A percentile compares a stretch with the other conserved stretches of the same genome.
Conservation (phyloP, 2,329 filamentous ascomycete species). For the Aureobasidium uvarum region DNA sequence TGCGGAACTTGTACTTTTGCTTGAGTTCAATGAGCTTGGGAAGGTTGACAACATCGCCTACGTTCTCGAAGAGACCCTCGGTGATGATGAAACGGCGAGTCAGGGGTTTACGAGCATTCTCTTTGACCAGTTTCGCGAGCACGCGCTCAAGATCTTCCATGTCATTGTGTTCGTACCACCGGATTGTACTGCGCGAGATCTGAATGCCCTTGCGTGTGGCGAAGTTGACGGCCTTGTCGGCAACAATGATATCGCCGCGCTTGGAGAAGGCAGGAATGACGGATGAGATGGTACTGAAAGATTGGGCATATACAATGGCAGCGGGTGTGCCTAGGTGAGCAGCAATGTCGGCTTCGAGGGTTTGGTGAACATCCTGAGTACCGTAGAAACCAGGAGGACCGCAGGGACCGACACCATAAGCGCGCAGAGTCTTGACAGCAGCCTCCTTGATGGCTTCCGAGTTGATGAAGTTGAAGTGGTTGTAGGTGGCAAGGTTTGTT, state of each 20-base stretch:
- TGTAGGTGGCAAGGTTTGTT: slow-evolving; percentile 89
- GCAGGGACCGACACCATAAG: slow-evolving; percentile 94
- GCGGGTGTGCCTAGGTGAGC: slow-evolving; percentile 81
- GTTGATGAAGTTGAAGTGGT: slow-evolving; percentile 95
- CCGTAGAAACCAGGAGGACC: slow-evolving; percentile 98
- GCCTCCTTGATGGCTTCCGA: slow-evolving; percentile 94
- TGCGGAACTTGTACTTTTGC: slow-evolving; percentile 93
- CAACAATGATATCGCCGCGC: slow-evolving; percentile 94
- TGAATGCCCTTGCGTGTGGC: slow-evolving; percentile 92
- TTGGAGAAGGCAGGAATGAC: slow-evolving; percentile 98
- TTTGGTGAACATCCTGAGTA: slow-evolving; percentile 97
- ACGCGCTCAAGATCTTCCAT: slow-evolving; percentile 89
- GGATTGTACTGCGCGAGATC: slow-evolving; percentile 83
- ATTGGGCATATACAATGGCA: slow-evolving; percentile 93
- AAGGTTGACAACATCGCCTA: slow-evolving; percentile 79
- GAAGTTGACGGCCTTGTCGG: slow-evolving; percentile 89
- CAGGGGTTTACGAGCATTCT: slow-evolving; percentile 82
- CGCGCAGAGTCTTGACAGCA: slow-evolving; percentile 87
- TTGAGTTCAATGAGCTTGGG: slow-evolving; percentile 92
- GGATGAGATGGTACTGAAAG: slow-evolving; percentile 94
- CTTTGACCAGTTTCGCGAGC: slow-evolving; percentile 79
- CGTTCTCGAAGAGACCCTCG: slow-evolving; percentile 88
- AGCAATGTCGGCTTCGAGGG: slow-evolving; percentile 91
- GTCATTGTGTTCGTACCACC: slow-evolving; percentile 95
- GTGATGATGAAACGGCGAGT: slow-evolving; percentile 95